A percentile compares a stretch with the other conserved stretches of the same genome.
Conservation (phyloP, 805 yeast species). For the Monosporozyma unispora region DNA sequence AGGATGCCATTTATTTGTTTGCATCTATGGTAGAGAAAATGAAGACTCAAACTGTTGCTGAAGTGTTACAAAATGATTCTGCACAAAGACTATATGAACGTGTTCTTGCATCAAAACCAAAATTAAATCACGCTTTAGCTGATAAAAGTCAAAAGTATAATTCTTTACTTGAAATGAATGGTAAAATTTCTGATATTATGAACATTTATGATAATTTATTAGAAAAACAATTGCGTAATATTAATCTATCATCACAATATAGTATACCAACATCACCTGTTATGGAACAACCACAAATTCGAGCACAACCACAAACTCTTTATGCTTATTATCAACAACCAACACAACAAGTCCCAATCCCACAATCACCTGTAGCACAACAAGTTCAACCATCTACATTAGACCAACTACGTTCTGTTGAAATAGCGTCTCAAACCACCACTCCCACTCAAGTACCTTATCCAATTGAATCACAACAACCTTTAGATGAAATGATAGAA, state of each 20-base stretch:
- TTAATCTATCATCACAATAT: conserved; percentile 27
- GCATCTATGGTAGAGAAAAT: conserved; percentile 53
- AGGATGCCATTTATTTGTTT: conserved; percentile 59
- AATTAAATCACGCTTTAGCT: conserved; percentile 50
- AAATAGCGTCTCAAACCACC: neutral
- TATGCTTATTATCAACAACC: conserved; percentile 8
- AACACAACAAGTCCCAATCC: conserved; percentile 2
- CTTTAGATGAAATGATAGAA: neutral
- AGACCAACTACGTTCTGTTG: conserved; percentile 1
- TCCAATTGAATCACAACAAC: conserved; percentile 1
- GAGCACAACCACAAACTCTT: conserved; percentile 1
- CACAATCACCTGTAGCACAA: neutral
- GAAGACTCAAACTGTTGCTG: conserved; percentile 38
- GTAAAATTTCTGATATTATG: conserved; percentile 66
- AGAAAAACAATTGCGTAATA: conserved; percentile 44
- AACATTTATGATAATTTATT: conserved; percentile 68
- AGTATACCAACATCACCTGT: conserved; percentile 20
- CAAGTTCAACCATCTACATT: neutral
- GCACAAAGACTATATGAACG: conserved; percentile 41
- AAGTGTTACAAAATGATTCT: conserved; percentile 30
- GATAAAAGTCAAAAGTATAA: conserved; percentile 57
- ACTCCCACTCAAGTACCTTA: conserved; percentile 2
- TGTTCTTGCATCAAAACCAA: conserved; percentile 58
- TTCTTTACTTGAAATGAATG: conserved; percentile 58
- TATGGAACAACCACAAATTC: conserved; percentile 9